Evolutionary conservation across 2,329 filamentous ascomycete genomes (phyloP), one percentile per base, ranked within the genome.

Genomic region (Aspergillus hiratsukae): DNA sequence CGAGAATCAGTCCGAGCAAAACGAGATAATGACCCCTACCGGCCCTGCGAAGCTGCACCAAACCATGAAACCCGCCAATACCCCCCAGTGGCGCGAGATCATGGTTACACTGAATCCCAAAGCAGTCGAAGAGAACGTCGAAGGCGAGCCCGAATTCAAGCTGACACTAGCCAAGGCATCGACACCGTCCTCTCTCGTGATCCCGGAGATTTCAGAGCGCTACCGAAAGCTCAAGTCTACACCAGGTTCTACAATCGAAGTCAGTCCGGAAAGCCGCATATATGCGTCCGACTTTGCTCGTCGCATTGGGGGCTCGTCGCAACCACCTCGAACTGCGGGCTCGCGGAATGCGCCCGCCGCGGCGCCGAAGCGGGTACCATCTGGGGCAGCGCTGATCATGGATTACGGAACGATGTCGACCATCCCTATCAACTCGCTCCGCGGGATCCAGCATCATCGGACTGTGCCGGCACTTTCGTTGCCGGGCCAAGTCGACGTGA

Each of bases 351-450:
- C 55, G 2, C 23, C 61, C 1, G 56, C 74, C 1, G 64, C 78
- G 41, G 63, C 79, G 5, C 76, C 80, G 0, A 92, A 90, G 69
- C 64, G 78, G 0, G 71, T 69, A 0, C 86, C 92, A 1, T 87
- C 86, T 0, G 94, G 94, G 51, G 94, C 92, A 8, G 94, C 93
- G 0, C 80, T 99, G n/a, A 90, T 99, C 64, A 85, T 99, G 48
- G 94, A 99, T 77, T 99, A 99, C 75, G 94, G 94, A 19, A 89
- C 93, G 4, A 75, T 85, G 3, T 80, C 86, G 56, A 89, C 83
- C 0, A 86, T 99, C 50, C 94, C 94, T 2, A 80, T 89, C 58
- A 96, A 96, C 79, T 95, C 91, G 0, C 82, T 99, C 23, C 88
- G 94, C 31, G 94, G 94, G 23, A 97, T 99, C 72, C 84, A 86